Evolutionary conservation across 345 rosid genomes (phyloP).

Genomic region (Moringa oleifera): DNA sequence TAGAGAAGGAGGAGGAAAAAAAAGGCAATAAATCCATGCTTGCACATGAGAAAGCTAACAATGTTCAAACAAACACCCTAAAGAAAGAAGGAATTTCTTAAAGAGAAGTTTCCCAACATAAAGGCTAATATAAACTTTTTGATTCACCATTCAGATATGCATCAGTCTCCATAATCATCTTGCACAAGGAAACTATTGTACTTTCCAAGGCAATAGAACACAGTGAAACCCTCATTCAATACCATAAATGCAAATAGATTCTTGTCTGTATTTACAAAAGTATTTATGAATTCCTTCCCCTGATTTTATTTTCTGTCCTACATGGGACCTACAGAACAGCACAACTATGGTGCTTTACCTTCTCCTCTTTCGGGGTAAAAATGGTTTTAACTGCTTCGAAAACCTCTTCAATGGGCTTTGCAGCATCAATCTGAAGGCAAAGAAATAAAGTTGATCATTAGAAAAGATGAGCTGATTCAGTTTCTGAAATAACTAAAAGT

Average conservation of each 20-base stretch:
- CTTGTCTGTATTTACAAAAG: neutral
- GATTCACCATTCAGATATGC: neutral
- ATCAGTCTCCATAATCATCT: too few relatives aligned
- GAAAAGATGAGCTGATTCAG: neutral
- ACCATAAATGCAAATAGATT: too few relatives aligned
- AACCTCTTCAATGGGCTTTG: constrained; percentile 57
- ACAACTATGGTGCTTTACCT: constrained; percentile 25
- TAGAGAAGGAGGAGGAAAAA: too few relatives aligned
- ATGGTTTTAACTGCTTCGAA: constrained; percentile 47
- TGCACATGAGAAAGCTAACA: neutral
- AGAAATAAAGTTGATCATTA: constrained; percentile 7
- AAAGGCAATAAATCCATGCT: too few relatives aligned
- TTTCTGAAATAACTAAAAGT: neutral
- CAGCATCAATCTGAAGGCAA: constrained; percentile 57
- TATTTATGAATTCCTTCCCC: neutral
- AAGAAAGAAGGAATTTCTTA: neutral
- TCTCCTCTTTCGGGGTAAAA: constrained; percentile 41
- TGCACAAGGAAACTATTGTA: neutral
- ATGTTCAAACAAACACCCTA: neutral
- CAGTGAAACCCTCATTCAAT: too few relatives aligned
- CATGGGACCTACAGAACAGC: neutral
- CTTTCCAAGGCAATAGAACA: neutral
- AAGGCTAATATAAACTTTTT: neutral
- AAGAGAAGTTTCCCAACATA: neutral
- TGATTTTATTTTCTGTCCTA: neutral